These are phyloP conservation scores for Phytophthora agathidicida DNA, from an alignment of 352 stramenopile species.

Conservation along the genomic window DNA sequence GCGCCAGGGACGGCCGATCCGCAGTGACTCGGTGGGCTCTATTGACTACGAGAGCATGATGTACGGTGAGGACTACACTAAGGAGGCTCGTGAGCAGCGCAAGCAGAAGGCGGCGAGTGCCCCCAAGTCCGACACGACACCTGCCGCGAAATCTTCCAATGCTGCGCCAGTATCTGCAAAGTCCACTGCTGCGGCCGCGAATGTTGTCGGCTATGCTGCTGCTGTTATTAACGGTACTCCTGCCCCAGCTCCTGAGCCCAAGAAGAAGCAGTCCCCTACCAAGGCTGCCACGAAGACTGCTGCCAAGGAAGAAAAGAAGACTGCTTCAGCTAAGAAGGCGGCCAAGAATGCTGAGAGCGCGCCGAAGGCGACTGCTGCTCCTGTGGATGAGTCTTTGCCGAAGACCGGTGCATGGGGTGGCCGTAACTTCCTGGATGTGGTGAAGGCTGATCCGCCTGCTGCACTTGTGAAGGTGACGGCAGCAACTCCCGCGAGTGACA, in stretches of 20 bases:
- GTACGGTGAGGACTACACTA: conserved; percentile 91
- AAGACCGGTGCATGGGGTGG: conserved; percentile 80
- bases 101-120: conserved; percentile 40
- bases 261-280: conserved; percentile 53
- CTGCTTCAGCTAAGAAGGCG: conserved; percentile 40
- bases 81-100: conserved; percentile 78
- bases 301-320: conserved; percentile 52
- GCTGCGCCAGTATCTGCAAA: conserved; percentile 19
- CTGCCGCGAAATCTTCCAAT: conserved; percentile 13
- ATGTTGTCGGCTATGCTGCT: conserved; percentile 73
- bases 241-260: conserved; percentile 45
- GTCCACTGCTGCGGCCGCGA: conserved; percentile 29
- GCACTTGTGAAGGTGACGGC: conserved; percentile 41
- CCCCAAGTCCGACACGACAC: conserved; percentile 5
- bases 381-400: conserved; percentile 52
- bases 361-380: conserved; percentile 24
- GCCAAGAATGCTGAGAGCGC: conserved; percentile 37
- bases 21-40: conserved; percentile 86
- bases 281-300: conserved; percentile 44
- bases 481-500: conserved; percentile 40
- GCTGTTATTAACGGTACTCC: conserved; percentile 82
- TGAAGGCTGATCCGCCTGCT: conserved; percentile 73
- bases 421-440: conserved; percentile 84
- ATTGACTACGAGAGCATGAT: conserved; percentile 92
- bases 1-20: conserved; percentile 88